Base-by-base conservation (phyloP, 2,329 filamentous ascomycete genomes). In the Aspergillus phoenicis region DNA sequence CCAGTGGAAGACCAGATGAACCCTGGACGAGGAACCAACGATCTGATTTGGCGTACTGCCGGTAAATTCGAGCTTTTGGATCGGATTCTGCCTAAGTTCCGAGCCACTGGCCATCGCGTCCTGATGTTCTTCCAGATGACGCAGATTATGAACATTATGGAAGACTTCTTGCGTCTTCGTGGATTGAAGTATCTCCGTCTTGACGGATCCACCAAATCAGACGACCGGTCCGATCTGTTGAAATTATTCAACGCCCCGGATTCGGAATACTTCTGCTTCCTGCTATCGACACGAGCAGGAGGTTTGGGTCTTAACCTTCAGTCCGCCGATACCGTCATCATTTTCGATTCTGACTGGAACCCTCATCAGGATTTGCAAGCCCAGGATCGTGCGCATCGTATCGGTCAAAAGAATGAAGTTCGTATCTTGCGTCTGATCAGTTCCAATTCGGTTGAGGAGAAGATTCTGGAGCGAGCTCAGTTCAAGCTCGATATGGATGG, bases 91-190 rank as follows among this genome's bases (percentile, higher is more conserved):
- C 95, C 95, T 51, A 99, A 99, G 79, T 98, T 99, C 78, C 87
- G 91, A 69, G 88, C 85, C 3, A 93, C 91, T 1, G 92, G 92
- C 15, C 95, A 99, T 86, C 90, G 95, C 78, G 93, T 98, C 28
- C 84, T 99, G 76, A 98, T 99, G 91, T 99, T 99, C 85, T 99
- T 99, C 84, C 95, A 99, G 77, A 99, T 99, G 95, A 99, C 95
- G 4, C 93, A 96, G 64, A 99, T 99, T 75, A 99, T 99, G 95
- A 97, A 99, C 79, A 99, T 99, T 72, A 98, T 99, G 95, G 95
- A 99, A 71, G 95, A 99, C 75, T 99, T 96, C 76, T 80, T 99
- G 64, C 89, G 94, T 3, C 89, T 92, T 72, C 87, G 91, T 66
- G 90, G 89, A 51, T 84, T 97, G 68, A 85, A 90, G 71, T 99